Evolutionary conservation across 176 grass and related monocot species (phyloP).

Genomic region (Triticum monococcum): DNA sequence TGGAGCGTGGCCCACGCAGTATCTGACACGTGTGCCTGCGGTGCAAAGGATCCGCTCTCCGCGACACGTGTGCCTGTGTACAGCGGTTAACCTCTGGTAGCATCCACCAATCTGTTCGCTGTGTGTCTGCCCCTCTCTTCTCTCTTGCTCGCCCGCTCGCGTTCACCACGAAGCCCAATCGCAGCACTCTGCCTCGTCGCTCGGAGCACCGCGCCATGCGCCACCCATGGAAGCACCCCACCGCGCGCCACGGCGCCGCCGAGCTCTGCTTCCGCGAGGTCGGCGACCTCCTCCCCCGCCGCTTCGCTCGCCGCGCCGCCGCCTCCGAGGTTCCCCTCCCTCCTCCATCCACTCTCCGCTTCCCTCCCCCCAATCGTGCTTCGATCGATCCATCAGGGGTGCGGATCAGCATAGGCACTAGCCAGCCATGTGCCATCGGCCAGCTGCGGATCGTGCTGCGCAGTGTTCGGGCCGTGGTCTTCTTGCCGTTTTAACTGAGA

Average conservation of each 20-base stretch:
- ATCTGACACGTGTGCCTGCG: neutral
- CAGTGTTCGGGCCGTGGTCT: neutral
- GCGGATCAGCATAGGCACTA: neutral
- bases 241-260: constrained; percentile 30
- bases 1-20: neutral
- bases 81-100: neutral
- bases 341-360: neutral
- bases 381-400: neutral
- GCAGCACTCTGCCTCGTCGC: neutral
- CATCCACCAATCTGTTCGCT: neutral
- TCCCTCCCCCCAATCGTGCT: neutral
- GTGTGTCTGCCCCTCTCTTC: too few species aligned
- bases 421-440: neutral
- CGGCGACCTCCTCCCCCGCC: constrained; percentile 49
- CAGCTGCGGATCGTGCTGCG: neutral
- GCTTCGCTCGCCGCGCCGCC: constrained; percentile 59
- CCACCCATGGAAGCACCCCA: constrained; percentile 31
- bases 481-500: neutral
- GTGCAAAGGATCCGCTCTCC: neutral
- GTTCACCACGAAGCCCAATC: neutral
- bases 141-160: neutral
- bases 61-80: neutral
- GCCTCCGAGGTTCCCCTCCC: constrained; percentile 59
- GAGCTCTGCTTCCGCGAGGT: constrained; percentile 73
- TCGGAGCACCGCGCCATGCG: constrained; percentile 28